phyloP scores from a whole-genome alignment of 306 rosid genomes.

The Rubus idaeus region DNA sequence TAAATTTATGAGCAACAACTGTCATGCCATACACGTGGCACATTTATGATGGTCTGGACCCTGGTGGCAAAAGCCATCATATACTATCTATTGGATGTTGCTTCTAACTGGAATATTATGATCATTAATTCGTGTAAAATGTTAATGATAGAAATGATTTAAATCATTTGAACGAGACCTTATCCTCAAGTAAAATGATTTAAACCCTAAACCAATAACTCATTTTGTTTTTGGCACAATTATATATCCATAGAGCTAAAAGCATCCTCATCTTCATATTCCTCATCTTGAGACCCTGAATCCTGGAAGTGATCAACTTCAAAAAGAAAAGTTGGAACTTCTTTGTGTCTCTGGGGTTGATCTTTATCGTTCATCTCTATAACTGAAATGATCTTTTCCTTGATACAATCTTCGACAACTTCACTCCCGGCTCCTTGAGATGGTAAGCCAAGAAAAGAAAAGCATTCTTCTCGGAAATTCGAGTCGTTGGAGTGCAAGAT shows the following conservation, averaged over 20 bases:
- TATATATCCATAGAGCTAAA: slow-evolving; percentile 44
- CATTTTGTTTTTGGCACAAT: not conserved
- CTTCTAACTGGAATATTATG: too few relatives aligned
- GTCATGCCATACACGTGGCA: too few relatives aligned
- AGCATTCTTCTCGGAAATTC: slow-evolving; percentile 71
- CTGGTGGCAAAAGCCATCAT: too few relatives aligned
- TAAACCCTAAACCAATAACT: too few relatives aligned
- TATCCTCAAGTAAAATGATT: too few relatives aligned
- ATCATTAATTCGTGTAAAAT: too few relatives aligned
- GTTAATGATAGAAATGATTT: too few relatives aligned
- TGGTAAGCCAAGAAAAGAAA: slow-evolving; percentile 75
- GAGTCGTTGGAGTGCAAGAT: slow-evolving; percentile 66
- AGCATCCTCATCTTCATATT: slow-evolving; percentile 32
- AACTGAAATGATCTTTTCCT: slow-evolving; percentile 61
- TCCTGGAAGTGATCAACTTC: slow-evolving; percentile 44
- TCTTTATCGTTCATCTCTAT: slow-evolving; percentile 66
- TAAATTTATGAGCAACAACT: too few relatives aligned
- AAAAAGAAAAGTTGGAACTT: slow-evolving; percentile 57
- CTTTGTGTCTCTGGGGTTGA: slow-evolving; percentile 49
- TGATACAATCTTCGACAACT: slow-evolving; percentile 52
- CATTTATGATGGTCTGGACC: too few relatives aligned
- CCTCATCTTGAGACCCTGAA: slow-evolving; percentile 40
- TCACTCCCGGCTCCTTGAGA: slow-evolving; percentile 51
- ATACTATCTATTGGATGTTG: too few relatives aligned
- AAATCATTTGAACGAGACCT: too few relatives aligned